Evolutionary conservation across 2,329 filamentous ascomycete species (phyloP).

Genomic region (Colletotrichum tanaceti): DNA sequence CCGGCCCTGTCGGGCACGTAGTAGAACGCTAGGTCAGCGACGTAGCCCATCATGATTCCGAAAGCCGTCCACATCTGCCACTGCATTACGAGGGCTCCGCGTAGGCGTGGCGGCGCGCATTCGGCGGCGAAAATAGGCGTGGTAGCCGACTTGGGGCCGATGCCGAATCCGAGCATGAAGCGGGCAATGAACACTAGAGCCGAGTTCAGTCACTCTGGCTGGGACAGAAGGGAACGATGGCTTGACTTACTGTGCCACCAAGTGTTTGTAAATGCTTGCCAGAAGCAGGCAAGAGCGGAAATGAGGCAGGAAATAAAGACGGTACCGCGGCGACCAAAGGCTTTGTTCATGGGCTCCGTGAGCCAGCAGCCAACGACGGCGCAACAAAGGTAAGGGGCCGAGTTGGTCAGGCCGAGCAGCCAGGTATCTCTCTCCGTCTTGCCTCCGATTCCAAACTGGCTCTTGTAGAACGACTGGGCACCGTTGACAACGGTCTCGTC

Average conservation of each 20-base stretch:
- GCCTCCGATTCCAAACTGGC: constrained; percentile 69
- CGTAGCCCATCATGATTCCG: constrained; percentile 68
- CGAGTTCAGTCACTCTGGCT: neutral
- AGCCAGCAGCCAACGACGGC: constrained; percentile 79
- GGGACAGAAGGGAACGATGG: neutral
- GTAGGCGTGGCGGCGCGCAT: constrained; percentile 70
- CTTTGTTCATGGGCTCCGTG: constrained; percentile 77
- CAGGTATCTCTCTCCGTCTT: constrained; percentile 62
- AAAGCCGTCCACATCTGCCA: constrained; percentile 71
- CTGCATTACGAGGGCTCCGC: constrained; percentile 78
- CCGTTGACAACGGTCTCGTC: constrained; percentile 74
- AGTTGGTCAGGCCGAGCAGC: constrained; percentile 72
- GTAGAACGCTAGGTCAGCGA: constrained; percentile 71
- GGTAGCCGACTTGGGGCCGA: constrained; percentile 77
- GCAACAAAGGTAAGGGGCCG: constrained; percentile 72
- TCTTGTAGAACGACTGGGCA: constrained; percentile 58
- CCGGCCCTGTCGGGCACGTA: constrained; percentile 60
- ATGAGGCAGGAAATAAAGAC: constrained; percentile 76
- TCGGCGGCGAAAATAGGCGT: constrained; percentile 78
- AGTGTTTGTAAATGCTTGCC: constrained; percentile 58
- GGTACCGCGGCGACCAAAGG: constrained; percentile 76
- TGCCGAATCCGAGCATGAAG: constrained; percentile 76
- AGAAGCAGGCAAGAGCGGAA: constrained; percentile 66
- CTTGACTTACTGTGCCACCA: constrained; percentile 62
- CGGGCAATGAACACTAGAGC: constrained; percentile 72